phyloP scores from a whole-genome alignment of 352 stramenopile species.

The Thraustochytrium sp. region DNA sequence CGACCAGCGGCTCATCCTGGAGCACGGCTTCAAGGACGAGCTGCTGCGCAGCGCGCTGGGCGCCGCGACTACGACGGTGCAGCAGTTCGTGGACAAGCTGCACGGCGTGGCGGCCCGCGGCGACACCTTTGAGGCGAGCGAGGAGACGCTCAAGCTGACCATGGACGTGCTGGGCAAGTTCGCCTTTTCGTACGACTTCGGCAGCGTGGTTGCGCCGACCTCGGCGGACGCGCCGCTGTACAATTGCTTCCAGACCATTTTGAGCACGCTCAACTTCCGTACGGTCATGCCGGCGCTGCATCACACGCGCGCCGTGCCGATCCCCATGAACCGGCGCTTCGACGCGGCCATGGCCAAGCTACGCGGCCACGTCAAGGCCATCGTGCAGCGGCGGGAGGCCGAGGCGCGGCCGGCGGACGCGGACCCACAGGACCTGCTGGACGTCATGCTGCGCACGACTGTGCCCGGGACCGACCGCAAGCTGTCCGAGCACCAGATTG shows the following conservation, averaged over 20 bases:
- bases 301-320: not conserved
- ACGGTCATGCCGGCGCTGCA: not conserved
- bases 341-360: not conserved
- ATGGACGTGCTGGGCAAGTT: not conserved
- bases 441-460: not conserved
- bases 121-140: not conserved
- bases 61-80: not conserved
- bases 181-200: constrained; percentile 11
- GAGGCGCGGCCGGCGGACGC: too few relatives aligned
- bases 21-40: not conserved
- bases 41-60: not conserved
- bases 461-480: not conserved
- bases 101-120: too few relatives aligned
- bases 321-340: not conserved
- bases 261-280: not conserved
- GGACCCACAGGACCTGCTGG: not conserved
- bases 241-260: not conserved
- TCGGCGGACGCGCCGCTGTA: constrained; percentile 1
- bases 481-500: not conserved
- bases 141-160: constrained; percentile 23
- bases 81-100: not conserved
- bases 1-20: not conserved
- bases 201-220: not conserved
- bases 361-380: not conserved
- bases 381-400: not conserved